Evolutionary conservation across 768 basidiomycete genomes (phyloP).

Genomic region (Termitomyces sp.): DNA sequence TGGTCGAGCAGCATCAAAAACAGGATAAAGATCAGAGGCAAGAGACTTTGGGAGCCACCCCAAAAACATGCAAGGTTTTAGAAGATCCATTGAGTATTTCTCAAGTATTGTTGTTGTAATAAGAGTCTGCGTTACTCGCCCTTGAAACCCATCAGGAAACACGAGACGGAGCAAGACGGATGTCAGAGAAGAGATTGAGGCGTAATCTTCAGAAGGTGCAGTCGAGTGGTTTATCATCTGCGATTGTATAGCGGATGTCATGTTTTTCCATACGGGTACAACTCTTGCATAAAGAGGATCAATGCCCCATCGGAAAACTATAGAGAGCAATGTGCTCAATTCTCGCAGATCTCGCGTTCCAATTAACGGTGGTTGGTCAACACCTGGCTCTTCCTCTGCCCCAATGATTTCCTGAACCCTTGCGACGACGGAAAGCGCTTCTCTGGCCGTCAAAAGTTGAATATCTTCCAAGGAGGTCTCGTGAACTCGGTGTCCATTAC

Average conservation of each 20-base stretch:
- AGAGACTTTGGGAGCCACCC: conserved; percentile 69
- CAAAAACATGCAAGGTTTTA: conserved; percentile 55
- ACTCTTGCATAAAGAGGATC: conserved; percentile 47
- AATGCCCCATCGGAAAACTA: conserved; percentile 70
- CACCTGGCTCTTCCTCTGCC: conserved; percentile 11
- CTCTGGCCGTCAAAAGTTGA: conserved; percentile 49
- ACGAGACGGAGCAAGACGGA: conserved; percentile 42
- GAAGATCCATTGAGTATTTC: conserved; percentile 50
- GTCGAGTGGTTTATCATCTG: conserved; percentile 42
- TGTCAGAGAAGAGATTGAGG: conserved; percentile 36
- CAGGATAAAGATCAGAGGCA: conserved; percentile 28
- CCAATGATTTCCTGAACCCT: conserved; percentile 41
- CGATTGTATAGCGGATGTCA: conserved; percentile 11
- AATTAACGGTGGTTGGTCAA: conserved; percentile 30
- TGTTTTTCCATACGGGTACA: conserved; percentile 33
- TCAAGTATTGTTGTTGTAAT: conserved; percentile 57
- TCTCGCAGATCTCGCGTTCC: conserved; percentile 64
- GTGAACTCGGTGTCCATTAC: conserved; percentile 12
- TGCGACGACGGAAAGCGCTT: conserved; percentile 46
- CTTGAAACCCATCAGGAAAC: conserved; percentile 48
- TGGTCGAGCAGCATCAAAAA: conserved; percentile 44
- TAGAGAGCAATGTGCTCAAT: conserved; percentile 58
- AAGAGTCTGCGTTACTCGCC: conserved; percentile 47
- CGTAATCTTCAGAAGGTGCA: conserved; percentile 36
- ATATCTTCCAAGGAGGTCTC: conserved; percentile 31